Evolutionary conservation across 345 rosid genomes (phyloP).

Genomic region (Eucalyptus pauciflora): DNA sequence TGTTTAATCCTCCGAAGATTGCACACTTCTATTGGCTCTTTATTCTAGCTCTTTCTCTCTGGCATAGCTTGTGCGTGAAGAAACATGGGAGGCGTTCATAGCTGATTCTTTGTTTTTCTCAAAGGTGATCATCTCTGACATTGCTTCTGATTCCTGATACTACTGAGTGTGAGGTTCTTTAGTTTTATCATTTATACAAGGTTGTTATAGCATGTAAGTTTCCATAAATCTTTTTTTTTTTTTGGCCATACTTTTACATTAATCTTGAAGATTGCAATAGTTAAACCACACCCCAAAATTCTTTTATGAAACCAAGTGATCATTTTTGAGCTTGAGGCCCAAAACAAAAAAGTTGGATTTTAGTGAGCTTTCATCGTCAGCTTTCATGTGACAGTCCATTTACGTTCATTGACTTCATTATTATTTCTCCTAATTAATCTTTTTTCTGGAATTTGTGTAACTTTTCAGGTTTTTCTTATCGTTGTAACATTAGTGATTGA

Average conservation of each 20-base stretch:
- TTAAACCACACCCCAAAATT: background rate
- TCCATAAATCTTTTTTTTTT: background rate
- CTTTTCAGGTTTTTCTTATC: conserved; percentile 57
- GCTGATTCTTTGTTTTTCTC: conserved; percentile 57
- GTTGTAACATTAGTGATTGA: conserved; percentile 52
- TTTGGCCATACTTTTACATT: background rate
- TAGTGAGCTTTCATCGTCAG: background rate
- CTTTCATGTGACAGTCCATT: background rate
- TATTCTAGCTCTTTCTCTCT: background rate
- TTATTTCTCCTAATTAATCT: background rate
- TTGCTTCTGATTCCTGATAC: background rate
- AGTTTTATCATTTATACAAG: background rate
- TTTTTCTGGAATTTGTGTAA: background rate
- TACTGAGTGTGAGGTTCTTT: background rate
- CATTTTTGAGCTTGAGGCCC: background rate
- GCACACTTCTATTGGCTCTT: background rate
- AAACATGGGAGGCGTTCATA: conserved; percentile 73
- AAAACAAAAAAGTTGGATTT: background rate
- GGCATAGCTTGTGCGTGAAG: conserved; percentile 49
- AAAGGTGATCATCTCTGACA: conserved; percentile 28
- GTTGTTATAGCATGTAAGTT: background rate
- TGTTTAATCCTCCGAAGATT: background rate
- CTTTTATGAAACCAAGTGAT: background rate
- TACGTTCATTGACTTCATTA: background rate
- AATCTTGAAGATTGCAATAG: background rate